phyloP scores from a whole-genome alignment of 1,139 yeast species.

The Waltiozyma solani region DNA sequence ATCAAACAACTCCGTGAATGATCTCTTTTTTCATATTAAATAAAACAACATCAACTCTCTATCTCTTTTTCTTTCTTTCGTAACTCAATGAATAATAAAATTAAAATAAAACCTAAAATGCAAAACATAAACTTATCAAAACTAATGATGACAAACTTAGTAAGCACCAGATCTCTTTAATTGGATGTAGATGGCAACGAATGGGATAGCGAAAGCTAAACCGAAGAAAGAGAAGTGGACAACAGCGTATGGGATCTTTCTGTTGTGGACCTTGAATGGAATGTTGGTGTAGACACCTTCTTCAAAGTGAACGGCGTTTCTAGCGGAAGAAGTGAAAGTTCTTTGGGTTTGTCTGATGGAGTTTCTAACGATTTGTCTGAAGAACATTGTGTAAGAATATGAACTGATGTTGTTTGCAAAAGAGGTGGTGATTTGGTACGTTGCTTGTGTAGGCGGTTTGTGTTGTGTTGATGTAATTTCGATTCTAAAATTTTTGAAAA shows the following conservation, averaged over 20 bases:
- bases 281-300: conserved; percentile 86
- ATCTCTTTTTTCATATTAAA: too few species aligned
- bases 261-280: conserved; percentile 89
- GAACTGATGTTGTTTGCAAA: background rate
- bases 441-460: too few species aligned
- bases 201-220: conserved; percentile 52
- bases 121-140: background rate
- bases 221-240: conserved; percentile 77
- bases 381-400: conserved; percentile 18
- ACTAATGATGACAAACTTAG: conserved; percentile 13
- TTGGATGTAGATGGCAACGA: conserved; percentile 59
- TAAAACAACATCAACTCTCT: too few species aligned
- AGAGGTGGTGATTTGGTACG: background rate
- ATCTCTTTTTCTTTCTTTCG: too few species aligned
- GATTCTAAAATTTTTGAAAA: too few species aligned
- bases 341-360: conserved; percentile 15
- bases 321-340: conserved; percentile 17
- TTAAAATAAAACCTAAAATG: background rate
- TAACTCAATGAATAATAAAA: too few species aligned
- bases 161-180: conserved; percentile 65
- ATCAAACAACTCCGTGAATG: too few species aligned
- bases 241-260: conserved; percentile 79
- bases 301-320: conserved; percentile 41
- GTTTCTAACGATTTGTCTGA: conserved; percentile 22
- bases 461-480: too few species aligned